Evolutionary conservation across 371 early-diverging fungal species (phyloP), one percentile per base, ranked within the genome.

Genomic region (Mycotypha africana): DNA sequence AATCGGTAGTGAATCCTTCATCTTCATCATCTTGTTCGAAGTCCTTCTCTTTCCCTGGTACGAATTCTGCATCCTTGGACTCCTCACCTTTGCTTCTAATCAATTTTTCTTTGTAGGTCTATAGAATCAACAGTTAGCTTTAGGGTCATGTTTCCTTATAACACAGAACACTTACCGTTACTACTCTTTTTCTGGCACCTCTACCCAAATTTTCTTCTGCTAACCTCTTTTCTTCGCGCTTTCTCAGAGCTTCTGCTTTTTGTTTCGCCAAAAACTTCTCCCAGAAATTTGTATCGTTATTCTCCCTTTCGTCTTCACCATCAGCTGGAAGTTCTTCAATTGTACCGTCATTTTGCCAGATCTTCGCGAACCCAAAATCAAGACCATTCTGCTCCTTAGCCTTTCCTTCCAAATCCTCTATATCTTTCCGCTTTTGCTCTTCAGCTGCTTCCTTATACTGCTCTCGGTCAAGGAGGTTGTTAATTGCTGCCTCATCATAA

Each of bases 381-480:
- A 66, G 10, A 19, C 39, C 57, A 20, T 24, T 28, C 10, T 45
- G 44, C 15, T 47, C 50, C 2, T 41, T 19, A 11, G 30, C 42
- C 11, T 42, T 40, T 6, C 39, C 45, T 16, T 62, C 51, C 8
- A 48, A 20, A 16, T 49, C 56, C 10, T 51, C 60, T 5, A 53
- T 33, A 19, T 67, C 63, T 20, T 45, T 37, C 17, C 28, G 23
- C 24, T 58, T 48, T 24, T 49, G 38, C 34, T 53, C 42, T 8
- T 44, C n/a, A 9, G 43, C 40, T 40, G 34, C 8, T 39, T 53
- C 16, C 19, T 47, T 30, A 35, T 51, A 42, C 32, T 61, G 49
- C 61, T 64, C 56, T 60, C 79, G 76, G 38, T 91, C 85, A 0
- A 91, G 58, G n/a, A 92, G 62, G 11, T 70, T 68, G 4, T 78